Base-by-base conservation (phyloP, 1,284 basidiomycete species). In the Phellinidium pouzarii region DNA sequence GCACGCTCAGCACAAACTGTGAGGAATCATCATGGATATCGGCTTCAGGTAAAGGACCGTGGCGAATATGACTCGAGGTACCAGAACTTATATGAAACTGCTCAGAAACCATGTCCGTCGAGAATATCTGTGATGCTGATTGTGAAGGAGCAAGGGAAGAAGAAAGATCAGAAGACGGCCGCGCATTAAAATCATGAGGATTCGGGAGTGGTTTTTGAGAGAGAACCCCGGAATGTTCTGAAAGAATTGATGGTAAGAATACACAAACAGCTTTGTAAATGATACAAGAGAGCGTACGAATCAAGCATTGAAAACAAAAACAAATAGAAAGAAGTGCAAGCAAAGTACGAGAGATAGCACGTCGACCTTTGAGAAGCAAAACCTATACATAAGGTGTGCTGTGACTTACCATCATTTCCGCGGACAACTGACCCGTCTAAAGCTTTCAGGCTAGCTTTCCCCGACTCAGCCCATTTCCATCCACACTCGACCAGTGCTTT, bases 401-500 rank as follows among this genome's bases (percentile, higher is more conserved):
- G 3, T n/a, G 11, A 19, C 44, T 46, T 19, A 46, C 44, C 44
- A 46, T 46, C 19, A 4, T 8, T 34, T 34, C 14, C 31, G 11
- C 14, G 31, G 14, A 11, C 14, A 34, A 34, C 49, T 26, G 44
- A 25, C 22, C 37, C 40, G 31, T 76, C 71, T 14, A 80, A 55
- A 0, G 71, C 68, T 5, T 66, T 62, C 19, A 78, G 61, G 4
- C 75, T 82, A 57, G 79, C 76, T 60, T 75, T 79, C 0, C 81
- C 86, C 68, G 77, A 74, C 62, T 86, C 80, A 1, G 71, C 66
- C 84, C 84, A 88, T 2, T 70, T 66, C 72, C 72, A 76, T 0
- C 79, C 85, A 59, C 82, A 87, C 52, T 85, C 77, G 2, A 78
- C 73, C 60, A 90, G 72, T 0, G 84, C 84, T 26, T 68, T 71